Base-by-base conservation (phyloP, 257 asterid species). In the Solanum microdontum region DNA sequence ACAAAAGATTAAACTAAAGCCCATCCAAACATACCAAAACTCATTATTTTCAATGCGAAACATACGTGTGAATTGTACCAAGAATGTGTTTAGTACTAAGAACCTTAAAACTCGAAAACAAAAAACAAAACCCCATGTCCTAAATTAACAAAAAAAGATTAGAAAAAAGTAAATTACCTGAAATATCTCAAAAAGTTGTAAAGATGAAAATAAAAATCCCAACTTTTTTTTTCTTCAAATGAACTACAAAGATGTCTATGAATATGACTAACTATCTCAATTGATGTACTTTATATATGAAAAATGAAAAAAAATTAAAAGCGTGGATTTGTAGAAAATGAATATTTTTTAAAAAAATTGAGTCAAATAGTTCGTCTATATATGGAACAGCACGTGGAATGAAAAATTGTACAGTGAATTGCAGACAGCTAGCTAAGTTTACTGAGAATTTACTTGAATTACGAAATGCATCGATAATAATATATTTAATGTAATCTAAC, bases 341-440 rank as follows among this genome's bases (percentile, higher is more conserved):
- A 45, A 28, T 26, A 72, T 17, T 51, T 51, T 7, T 30, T 0
- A 0, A 66, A 87, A 48, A 62, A 84, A 51, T 34, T 19, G 88
- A 66, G 91, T 90, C 90, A 33, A 87, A 84, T 15, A 40, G 76
- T 87, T 90, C 94, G 84, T 85, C 89, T 86, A 86, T 77, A 23
- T 0, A 89, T 92, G 93, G 88, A 34, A 75, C 48, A 76, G 48
- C 91, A 91, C 93, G 94, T 86, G 93, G 87, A 79, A 89, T 85
- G 62, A 37, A 39, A 48, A 82, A 10, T 5, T 82, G 40, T 80
- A 82, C 28, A 28, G 85, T 82, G 43, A 82, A 82, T 48, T 15
- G 11, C 69, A 45, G 85, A 80, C 85, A 80, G 39, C 68, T 15
- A 15, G 0, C 37, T 45, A 9, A 4, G 17, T 45, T 80, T 17